Conservation (phyloP, 2,329 filamentous ascomycete species). For the Aspergillus viridinutans region DNA sequence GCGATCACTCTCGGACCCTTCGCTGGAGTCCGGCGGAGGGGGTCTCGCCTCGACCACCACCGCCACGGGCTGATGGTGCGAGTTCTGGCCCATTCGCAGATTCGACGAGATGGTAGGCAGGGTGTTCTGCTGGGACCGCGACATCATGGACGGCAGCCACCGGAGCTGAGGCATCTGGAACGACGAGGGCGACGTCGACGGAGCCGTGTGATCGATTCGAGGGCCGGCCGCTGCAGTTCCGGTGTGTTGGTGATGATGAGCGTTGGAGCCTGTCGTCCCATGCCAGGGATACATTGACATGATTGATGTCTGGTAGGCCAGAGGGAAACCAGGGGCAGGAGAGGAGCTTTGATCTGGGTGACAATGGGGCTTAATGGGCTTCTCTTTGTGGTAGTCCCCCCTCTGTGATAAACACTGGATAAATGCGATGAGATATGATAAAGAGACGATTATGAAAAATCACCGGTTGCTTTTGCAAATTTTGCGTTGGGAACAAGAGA, state of each 20-base stretch:
- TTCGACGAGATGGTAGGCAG: constrained; percentile 17
- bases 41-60: constrained; percentile 13
- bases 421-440: not conserved
- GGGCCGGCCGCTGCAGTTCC: constrained; percentile 3
- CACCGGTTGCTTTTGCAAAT: constrained; percentile 15
- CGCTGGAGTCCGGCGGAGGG: constrained; percentile 8
- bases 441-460: constrained; percentile 7
- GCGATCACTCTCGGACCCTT: constrained; percentile 14
- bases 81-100: constrained; percentile 10
- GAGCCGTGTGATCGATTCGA: constrained; percentile 9
- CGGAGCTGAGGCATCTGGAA: constrained; percentile 22
- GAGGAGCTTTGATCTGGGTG: not conserved
- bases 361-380: not conserved
- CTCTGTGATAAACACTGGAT: not conserved
- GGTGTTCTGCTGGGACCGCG: constrained; percentile 13
- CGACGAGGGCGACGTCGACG: constrained; percentile 12
- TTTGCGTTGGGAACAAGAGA: not conserved
- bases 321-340: not conserved
- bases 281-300: constrained; percentile 18
- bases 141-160: constrained; percentile 24
- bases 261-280: constrained; percentile 5
- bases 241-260: not conserved
- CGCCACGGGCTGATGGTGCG: constrained; percentile 7
- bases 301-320: not conserved
- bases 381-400: not conserved